phyloP scores from a whole-genome alignment of 2,329 filamentous ascomycete species.

The Penicillium sp. region DNA sequence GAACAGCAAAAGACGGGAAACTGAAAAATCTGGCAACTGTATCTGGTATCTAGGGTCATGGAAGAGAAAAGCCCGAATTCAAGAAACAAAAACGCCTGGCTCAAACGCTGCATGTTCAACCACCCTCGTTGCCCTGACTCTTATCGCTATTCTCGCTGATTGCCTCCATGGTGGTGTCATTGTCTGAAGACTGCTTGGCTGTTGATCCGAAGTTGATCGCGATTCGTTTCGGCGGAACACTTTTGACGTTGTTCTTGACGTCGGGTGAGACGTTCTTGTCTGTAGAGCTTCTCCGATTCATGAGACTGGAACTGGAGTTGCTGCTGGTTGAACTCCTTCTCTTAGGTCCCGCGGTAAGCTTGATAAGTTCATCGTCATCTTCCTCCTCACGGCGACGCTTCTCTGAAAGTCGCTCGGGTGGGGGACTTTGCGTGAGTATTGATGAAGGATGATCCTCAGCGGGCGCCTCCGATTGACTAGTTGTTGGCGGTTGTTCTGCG shows the following conservation, averaged over 20 bases:
- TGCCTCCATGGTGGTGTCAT: constrained; percentile 15
- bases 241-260: constrained; percentile 14
- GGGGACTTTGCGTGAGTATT: constrained; percentile 33
- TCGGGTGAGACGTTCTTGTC: constrained; percentile 27
- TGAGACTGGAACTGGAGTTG: constrained; percentile 32
- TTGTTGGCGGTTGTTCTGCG: constrained; percentile 23
- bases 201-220: constrained; percentile 39
- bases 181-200: constrained; percentile 23
- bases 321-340: constrained; percentile 44
- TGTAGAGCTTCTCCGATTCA: constrained; percentile 33
- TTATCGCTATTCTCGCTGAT: constrained; percentile 25
- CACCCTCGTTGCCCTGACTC: constrained; percentile 23
- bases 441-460: constrained; percentile 30
- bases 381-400: constrained; percentile 84
- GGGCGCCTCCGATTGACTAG: constrained; percentile 25
- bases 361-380: constrained; percentile 87
- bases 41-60: constrained; percentile 20
- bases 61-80: constrained; percentile 12
- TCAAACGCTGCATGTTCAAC: constrained; percentile 12
- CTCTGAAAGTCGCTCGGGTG: constrained; percentile 71
- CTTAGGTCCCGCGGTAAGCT: constrained; percentile 59
- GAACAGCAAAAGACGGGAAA: constrained; percentile 10
- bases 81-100: constrained; percentile 12
- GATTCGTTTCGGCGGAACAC: constrained; percentile 37
- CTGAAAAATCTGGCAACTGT: constrained; percentile 11